phyloP scores from a whole-genome alignment of 805 yeast species.

The Candida railenensis region DNA sequence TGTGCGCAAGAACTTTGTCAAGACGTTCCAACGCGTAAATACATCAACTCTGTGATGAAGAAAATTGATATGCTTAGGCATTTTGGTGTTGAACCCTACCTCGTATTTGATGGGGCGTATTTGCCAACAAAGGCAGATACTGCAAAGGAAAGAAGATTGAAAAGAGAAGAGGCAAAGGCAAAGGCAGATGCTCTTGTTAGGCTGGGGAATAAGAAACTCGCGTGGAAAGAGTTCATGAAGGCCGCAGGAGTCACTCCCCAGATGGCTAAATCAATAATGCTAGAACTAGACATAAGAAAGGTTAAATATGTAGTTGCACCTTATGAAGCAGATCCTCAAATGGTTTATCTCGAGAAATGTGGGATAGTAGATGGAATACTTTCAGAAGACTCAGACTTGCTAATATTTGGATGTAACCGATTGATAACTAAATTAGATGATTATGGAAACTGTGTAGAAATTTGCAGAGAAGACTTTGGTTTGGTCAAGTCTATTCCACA shows the following conservation, averaged over 20 bases:
- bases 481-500: conserved; percentile 48
- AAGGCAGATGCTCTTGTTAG: conserved; percentile 52
- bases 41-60: conserved; percentile 66
- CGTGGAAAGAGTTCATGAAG: conserved; percentile 68
- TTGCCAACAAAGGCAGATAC: conserved; percentile 78
- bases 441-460: conserved; percentile 69
- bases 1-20: conserved; percentile 83
- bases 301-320: conserved; percentile 91
- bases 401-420: conserved; percentile 79
- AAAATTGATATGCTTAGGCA: conserved; percentile 63
- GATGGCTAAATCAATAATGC: conserved; percentile 86
- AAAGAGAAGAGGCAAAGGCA: conserved; percentile 56
- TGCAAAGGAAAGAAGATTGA: conserved; percentile 59
- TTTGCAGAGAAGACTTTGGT: conserved; percentile 54
- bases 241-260: conserved; percentile 85
- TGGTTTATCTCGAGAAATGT: conserved; percentile 79
- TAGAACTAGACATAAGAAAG: conserved; percentile 54
- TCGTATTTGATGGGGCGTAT: conserved; percentile 92
- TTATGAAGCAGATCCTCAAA: conserved; percentile 96
- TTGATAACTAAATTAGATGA: conserved; percentile 83
- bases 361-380: conserved; percentile 82
- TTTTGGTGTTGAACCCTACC: conserved; percentile 74
- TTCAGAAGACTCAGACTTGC: conserved; percentile 91
- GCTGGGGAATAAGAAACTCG: conserved; percentile 57
- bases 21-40: conserved; percentile 68